Percentiles rank a stretch among this genome's conserved stretches.
phyloP scores from a whole-genome alignment of 441 rosid genomes.

The Mallotus japonicus region DNA sequence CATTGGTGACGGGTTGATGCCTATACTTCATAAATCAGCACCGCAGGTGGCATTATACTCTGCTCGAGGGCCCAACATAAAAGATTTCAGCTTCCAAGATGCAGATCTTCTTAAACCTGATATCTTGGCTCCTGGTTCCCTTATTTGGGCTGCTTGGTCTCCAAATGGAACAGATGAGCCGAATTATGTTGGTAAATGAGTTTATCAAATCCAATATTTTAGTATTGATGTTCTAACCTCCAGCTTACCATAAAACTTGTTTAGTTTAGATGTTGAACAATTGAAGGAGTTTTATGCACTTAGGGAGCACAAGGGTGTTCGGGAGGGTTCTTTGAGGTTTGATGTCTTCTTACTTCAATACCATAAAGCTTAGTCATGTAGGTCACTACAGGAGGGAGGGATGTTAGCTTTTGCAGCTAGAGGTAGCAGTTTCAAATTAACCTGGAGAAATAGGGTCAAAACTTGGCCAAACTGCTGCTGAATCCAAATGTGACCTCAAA shows the following conservation, averaged over 20 bases:
- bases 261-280: constrained; percentile 7
- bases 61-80: constrained; percentile 94
- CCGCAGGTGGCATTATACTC: constrained; percentile 96
- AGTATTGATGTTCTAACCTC: background rate
- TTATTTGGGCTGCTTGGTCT: constrained; percentile 99
- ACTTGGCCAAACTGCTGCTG: no score
- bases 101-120: constrained; percentile 99
- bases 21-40: constrained; percentile 94
- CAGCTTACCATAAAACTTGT: constrained; percentile 7
- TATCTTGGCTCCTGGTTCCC: constrained; percentile 93
- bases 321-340: no score
- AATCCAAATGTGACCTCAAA: background rate
- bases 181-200: constrained; percentile 70
- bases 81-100: constrained; percentile 90
- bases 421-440: background rate
- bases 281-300: background rate
- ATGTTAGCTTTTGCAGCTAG: background rate
- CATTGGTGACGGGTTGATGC: constrained; percentile 89
- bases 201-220: constrained; percentile 1
- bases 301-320: no score
- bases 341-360: no score
- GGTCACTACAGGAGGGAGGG: background rate
- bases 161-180: constrained; percentile 94
- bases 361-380: no score
- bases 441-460: background rate